Evolutionary conservation across 345 rosid genomes (phyloP).

Genomic region (Boechera divaricarpa): DNA sequence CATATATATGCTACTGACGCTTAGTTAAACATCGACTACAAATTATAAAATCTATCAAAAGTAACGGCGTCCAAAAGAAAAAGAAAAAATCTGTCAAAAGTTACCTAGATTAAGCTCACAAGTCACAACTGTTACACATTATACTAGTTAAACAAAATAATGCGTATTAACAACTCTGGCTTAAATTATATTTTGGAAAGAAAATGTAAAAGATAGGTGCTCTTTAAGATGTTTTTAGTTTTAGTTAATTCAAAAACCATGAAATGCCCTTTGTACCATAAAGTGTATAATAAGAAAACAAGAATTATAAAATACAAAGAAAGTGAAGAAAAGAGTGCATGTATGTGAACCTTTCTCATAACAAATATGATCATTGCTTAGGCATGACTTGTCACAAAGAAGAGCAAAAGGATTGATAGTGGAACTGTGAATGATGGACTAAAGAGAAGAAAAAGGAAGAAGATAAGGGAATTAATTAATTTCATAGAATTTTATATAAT

Average conservation of each 20-base stretch:
- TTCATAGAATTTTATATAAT: constrained; percentile 14
- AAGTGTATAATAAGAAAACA: constrained; percentile 7
- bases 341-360: constrained; percentile 33
- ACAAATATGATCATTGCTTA: constrained; percentile 39
- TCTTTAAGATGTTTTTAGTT: neutral
- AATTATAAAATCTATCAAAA: too few relatives aligned
- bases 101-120: neutral
- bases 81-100: neutral
- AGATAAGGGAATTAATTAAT: constrained; percentile 32
- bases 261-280: constrained; percentile 27
- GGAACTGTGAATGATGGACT: constrained; percentile 46
- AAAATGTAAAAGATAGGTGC: neutral
- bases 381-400: constrained; percentile 46
- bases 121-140: neutral
- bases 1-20: neutral
- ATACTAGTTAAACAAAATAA: too few relatives aligned
- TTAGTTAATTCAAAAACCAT: constrained; percentile 6
- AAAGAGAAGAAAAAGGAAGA: constrained; percentile 35
- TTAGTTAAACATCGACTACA: neutral
- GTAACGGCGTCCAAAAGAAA: too few relatives aligned
- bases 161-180: neutral
- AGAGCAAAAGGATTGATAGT: constrained; percentile 39
- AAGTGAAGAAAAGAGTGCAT: constrained; percentile 40
- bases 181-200: neutral
- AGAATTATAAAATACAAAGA: constrained; percentile 29